Percentiles rank a stretch among this genome's conserved stretches.
These are phyloP conservation scores for Mucor indicus DNA, from an alignment of 371 early-diverging fungal species.

Conservation along the genomic window DNA sequence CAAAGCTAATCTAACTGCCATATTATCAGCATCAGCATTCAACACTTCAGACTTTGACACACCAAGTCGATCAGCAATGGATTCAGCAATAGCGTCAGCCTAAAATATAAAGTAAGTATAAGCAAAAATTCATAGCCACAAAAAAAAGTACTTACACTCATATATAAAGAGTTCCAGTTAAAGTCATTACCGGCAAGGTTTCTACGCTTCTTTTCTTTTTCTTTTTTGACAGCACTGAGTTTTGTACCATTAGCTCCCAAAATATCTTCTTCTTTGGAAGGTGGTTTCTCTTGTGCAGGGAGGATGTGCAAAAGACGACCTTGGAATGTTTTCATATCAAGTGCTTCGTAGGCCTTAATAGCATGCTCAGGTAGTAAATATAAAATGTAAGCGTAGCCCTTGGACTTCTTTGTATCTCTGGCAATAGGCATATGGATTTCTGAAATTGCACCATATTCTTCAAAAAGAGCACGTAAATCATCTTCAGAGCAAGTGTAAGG, in stretches of 20 bases:
- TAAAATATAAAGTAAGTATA: constrained; percentile 14
- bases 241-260: constrained; percentile 56
- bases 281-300: constrained; percentile 85
- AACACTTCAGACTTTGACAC: constrained; percentile 87
- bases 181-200: constrained; percentile 76
- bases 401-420: constrained; percentile 87
- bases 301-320: constrained; percentile 88
- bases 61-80: constrained; percentile 88
- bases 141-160: constrained; percentile 67
- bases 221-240: constrained; percentile 69
- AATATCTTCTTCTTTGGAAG: constrained; percentile 60
- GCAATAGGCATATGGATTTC: constrained; percentile 94
- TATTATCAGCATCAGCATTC: constrained; percentile 80
- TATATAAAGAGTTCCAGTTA: constrained; percentile 94
- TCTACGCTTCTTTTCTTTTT: constrained; percentile 78
- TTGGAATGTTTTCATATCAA: constrained; percentile 86
- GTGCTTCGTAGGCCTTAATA: constrained; percentile 73
- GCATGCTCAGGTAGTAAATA: constrained; percentile 93
- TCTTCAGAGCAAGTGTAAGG: constrained; percentile 87
- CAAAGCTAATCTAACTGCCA: constrained; percentile 91
- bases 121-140: neutral
- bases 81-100: constrained; percentile 91
- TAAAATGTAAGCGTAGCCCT: constrained; percentile 90
- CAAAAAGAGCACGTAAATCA: constrained; percentile 78
- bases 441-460: constrained; percentile 84